phyloP scores from a whole-genome alignment of 1,284 basidiomycete genomes.

The Tilletia horrida region DNA sequence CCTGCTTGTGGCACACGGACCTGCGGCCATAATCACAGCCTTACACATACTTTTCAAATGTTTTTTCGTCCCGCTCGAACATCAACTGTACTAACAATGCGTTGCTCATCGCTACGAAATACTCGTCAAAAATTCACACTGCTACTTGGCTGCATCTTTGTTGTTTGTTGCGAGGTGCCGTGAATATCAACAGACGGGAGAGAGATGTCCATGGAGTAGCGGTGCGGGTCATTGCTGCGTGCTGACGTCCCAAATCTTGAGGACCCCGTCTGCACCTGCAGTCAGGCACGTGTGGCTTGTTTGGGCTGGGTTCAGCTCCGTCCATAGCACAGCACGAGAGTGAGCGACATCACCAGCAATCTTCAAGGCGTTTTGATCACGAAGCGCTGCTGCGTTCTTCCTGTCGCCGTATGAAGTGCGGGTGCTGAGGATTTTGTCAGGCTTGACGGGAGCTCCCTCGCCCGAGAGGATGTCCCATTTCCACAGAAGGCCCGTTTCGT shows the following conservation, averaged over 20 bases:
- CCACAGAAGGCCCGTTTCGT: conserved; percentile 82
- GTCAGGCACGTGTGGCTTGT: conserved; percentile 67
- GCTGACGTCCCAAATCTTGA: conserved; percentile 41
- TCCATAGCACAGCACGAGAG: conserved; percentile 81
- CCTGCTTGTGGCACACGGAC: too few relatives aligned
- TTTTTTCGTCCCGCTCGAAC: too few relatives aligned
- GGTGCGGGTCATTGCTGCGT: too few relatives aligned
- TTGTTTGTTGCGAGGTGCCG: background rate
- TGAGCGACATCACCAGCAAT: conserved; percentile 59
- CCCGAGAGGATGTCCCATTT: conserved; percentile 89
- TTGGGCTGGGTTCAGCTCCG: conserved; percentile 69
- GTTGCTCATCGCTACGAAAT: too few relatives aligned
- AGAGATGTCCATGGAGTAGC: too few relatives aligned
- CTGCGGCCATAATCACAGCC: too few relatives aligned
- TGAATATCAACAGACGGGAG: too few relatives aligned
- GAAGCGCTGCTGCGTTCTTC: conserved; percentile 15
- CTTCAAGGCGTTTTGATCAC: conserved; percentile 64
- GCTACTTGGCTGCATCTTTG: background rate
- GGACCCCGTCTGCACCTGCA: conserved; percentile 66
- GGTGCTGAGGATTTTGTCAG: conserved; percentile 17
- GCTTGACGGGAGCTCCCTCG: conserved; percentile 50
- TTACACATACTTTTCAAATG: too few relatives aligned
- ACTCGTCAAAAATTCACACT: background rate
- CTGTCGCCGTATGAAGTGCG: background rate
- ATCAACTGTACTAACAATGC: too few relatives aligned